A percentile compares a stretch with the other conserved stretches of the same genome.
Evolutionary conservation across 768 basidiomycete species (phyloP).

Genomic region (Leccinum fibrillosum): DNA sequence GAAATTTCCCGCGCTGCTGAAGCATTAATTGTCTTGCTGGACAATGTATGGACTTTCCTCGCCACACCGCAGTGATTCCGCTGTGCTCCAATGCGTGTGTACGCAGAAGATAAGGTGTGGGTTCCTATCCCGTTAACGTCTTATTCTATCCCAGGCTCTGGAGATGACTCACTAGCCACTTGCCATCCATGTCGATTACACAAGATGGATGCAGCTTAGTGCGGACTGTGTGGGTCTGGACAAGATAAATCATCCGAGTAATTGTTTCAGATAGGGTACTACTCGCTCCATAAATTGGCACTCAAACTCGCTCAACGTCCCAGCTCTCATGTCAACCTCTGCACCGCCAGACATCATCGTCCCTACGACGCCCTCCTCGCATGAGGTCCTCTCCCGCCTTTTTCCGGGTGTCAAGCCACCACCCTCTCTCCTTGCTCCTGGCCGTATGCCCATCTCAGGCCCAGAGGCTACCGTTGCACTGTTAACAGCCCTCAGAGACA

Average conservation of each 20-base stretch:
- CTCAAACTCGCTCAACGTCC: neutral
- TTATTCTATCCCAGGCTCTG: too few species aligned
- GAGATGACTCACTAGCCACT: too few species aligned
- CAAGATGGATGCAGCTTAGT: too few species aligned
- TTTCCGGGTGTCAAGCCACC: conserved; percentile 31
- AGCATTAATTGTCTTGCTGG: too few species aligned
- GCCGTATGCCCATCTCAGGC: conserved; percentile 34
- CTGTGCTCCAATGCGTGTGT: too few species aligned
- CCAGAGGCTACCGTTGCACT: conserved; percentile 39
- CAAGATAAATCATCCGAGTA: neutral
- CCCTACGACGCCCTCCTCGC: conserved; percentile 19
- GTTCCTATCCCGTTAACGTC: too few species aligned
- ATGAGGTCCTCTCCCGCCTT: conserved; percentile 24
- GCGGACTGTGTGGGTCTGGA: too few species aligned
- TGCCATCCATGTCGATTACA: too few species aligned
- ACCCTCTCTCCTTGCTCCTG: conserved; percentile 36
- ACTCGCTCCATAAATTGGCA: conserved; percentile 12
- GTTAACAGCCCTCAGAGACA: conserved; percentile 43
- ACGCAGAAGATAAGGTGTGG: too few species aligned
- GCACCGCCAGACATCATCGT: conserved; percentile 24
- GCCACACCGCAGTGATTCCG: too few species aligned
- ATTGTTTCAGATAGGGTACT: neutral
- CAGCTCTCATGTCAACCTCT: conserved; percentile 20
- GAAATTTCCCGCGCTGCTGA: too few species aligned
- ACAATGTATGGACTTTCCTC: too few species aligned